Evolutionary conservation across 352 stramenopile genomes (phyloP), one percentile per base, ranked within the genome.

Genomic region (Pythium grandisporangium): DNA sequence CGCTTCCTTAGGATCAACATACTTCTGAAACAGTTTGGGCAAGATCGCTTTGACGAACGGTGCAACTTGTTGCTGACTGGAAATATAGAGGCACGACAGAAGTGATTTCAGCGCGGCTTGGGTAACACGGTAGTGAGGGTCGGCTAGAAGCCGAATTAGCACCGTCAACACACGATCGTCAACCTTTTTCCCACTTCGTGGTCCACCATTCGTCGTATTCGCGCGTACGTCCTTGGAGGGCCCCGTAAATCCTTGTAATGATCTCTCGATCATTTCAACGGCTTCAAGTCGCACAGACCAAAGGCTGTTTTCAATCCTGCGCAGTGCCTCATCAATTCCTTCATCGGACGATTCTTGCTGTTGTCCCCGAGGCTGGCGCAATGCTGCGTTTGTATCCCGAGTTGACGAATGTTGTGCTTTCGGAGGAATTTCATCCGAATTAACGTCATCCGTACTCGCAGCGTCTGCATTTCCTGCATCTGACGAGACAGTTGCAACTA

Each of bases 251-350:
- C n/a, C n/a, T n/a, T n/a, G n/a, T n/a, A n/a, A n/a, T 12, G 20
- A 33, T 5, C 53, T 45, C 48, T 55, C 53, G 32, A 61, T 61
- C 12, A 32, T 65, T 29, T 84, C 59, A 10, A 79, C 48, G 17
- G 76, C 70, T 14, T 86, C 71, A 21, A 89, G 51, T 26, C 79
- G 75, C 11, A 66, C 60, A 6, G 71, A 85, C 79, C 79, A 92
- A 3, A 64, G 65, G 14, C 42, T 69, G 38, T 63, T 75, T 11
- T 79, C 62, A 16, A 86, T 45, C 6, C 55, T 66, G 0, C 37
- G 36, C 26, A 89, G 41, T 1, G 72, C 66, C 19, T 82, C 66
- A 22, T 86, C 70, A 7, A 84, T 47, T n/a, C 69, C 51, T 46
- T 81, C 65, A 7, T 54, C 50, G 0, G 37, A 25, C 11, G 37